Base-by-base conservation (phyloP, 2,329 filamentous ascomycete species). In the Pestalotiopsis sp. region DNA sequence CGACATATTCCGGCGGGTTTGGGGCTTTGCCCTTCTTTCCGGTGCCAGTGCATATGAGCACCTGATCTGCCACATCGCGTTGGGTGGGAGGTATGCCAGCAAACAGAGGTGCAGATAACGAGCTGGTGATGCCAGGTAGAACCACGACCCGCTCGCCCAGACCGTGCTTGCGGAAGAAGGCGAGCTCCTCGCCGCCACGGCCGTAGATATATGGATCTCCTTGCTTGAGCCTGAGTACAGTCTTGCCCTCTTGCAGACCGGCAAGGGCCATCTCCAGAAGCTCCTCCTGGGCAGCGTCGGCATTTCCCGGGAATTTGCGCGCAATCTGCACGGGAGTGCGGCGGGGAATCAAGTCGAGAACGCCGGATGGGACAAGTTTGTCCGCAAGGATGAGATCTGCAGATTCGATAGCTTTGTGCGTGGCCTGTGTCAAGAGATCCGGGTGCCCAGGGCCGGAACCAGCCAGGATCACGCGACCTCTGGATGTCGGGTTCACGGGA, bases 151-250 rank as follows among this genome's bases (percentile, higher is more conserved):
- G 82, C 12, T 90, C 88, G 4, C 85, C 86, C 68, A 91, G 91
- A 1, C 94, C 94, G 62, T 92, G 86, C 3, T 83, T 82, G 2
- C 90, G 85, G 85, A 99, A 98, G 78, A 93, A 97, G 38, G 90
- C 88, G 52, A 94, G 93, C 79, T 99, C 96, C 79, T 99, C 96
- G 41, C 94, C 96, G 68, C 96, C 96, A 52, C 96, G 91, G 52
- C 96, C 96, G 80, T 98, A 99, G 52, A 99, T 89, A 80, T 97
- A 99, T 0, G 96, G 96, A 76, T 99, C 96, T 60, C 96, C 96
- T 79, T 99, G 96, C 82, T 99, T 99, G 59, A 99, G 85, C 3
- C 96, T 88, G 41, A 99, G 85, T 0, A 99, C 96, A 1, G 89
- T 92, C 78, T 93, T 90, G 13, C 96, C 96, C 23, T 81, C 80